Evolutionary conservation across 495 filamentous ascomycete species (phyloP), one percentile per base, ranked within the genome.

Genomic region (Penicillium paxilli): DNA sequence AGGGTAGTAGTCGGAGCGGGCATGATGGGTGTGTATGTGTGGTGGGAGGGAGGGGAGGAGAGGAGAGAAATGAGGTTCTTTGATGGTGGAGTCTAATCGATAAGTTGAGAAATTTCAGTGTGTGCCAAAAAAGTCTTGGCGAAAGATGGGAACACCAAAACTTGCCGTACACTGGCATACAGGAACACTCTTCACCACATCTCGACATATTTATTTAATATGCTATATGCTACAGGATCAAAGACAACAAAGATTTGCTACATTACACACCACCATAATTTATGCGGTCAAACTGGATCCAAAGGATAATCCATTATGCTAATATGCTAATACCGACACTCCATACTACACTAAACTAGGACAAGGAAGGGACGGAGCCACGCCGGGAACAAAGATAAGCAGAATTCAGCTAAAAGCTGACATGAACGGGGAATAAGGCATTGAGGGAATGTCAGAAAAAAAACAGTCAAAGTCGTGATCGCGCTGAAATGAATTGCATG

Each of bases 1-100:
- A 93, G 80, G 65, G 79, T 82, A 57, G 71, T 80, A 46, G 76
- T 68, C 55, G 78, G 77, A 54, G 73, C 78, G 60, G 79, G 78
- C 79, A 82, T 82, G 45, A 54, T 66, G 65, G 21, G 59, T 54
- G 23, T 48, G 65, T 22, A 58, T 54, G 23, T 48, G 58, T 49
- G 55, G 47, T 60, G 61, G 55, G 67, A 60, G 62, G 54, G 60
- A 55, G 50, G 49, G 58, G 60, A 46, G 38, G 47, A 47, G 55
- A 55, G 59, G 59, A 46, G 38, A 47, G 48, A 54, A 52, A 58
- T 62, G 54, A 62, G 50, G 63, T 66, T 65, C 62, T 63, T 69
- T 72, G 70, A 69, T 67, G 72, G 72, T 74, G 72, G 71, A 75
- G 71, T 63, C 64, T 69, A 69, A 38, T 69, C 67, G 67, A 69